A percentile compares a stretch with the other conserved stretches of the same genome.
Conservation (phyloP, 148 eudicot species). For the Rhododendron griersonianum region DNA sequence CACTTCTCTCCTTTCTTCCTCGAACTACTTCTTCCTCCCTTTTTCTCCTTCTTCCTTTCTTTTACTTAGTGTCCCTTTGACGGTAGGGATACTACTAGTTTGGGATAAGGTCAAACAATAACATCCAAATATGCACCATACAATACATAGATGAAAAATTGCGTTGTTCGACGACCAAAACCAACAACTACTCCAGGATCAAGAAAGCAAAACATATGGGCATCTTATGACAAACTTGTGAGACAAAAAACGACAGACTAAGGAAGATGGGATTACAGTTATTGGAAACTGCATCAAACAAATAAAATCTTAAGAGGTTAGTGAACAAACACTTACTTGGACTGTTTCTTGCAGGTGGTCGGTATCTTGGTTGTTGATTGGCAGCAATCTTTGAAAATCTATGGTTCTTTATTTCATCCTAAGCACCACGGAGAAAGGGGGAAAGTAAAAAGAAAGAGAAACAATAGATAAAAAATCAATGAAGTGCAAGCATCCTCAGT, state of each 20-base stretch:
- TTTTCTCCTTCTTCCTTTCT: no score
- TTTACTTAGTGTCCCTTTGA: neutral
- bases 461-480: neutral
- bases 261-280: neutral
- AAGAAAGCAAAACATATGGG: neutral
- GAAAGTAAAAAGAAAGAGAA: neutral
- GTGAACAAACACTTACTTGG: conserved; percentile 37
- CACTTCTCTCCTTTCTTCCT: neutral
- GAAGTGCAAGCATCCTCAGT: neutral
- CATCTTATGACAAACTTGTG: neutral
- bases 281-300: neutral
- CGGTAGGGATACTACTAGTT: neutral
- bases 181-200: neutral
- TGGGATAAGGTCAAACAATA: neutral
- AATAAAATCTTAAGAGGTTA: neutral
- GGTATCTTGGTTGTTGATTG: conserved; percentile 43
- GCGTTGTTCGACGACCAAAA: neutral
- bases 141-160: neutral
- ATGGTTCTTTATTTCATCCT: conserved; percentile 32
- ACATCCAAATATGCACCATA: neutral
- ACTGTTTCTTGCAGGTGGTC: conserved; percentile 39
- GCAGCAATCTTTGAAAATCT: conserved; percentile 20
- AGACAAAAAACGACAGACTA: neutral
- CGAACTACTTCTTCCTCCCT: neutral
- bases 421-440: neutral